These are phyloP conservation scores for Nemania bipapillata DNA, from an alignment of 2,329 filamentous ascomycete species.

Conservation along the genomic window DNA sequence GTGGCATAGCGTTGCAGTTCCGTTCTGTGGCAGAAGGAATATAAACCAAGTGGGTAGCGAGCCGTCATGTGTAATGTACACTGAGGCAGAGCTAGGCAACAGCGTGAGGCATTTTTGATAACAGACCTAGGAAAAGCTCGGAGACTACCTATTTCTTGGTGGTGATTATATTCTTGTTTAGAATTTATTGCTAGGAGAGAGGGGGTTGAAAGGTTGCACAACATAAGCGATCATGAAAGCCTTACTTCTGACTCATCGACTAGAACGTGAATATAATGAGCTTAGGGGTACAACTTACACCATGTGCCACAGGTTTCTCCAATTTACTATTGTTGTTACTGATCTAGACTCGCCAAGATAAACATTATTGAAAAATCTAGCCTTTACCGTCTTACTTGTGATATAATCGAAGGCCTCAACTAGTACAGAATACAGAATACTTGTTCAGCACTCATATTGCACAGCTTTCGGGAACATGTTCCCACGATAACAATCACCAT, in stretches of 20 bases:
- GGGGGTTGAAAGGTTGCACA: not conserved
- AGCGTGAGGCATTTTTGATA: not conserved
- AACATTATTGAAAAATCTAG: not conserved
- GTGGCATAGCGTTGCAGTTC: no score
- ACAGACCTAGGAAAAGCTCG: no score
- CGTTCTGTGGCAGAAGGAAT: not conserved
- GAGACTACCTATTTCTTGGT: no score
- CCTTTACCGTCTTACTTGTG: not conserved
- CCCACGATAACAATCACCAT: not conserved
- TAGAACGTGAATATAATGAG: not conserved
- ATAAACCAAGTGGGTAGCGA: not conserved
- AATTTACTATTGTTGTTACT: not conserved
- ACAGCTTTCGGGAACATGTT: not conserved
- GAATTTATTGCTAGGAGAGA: not conserved
- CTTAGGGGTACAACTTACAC: not conserved
- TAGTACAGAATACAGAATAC: not conserved
- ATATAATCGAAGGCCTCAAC: no score
- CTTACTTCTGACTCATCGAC: not conserved
- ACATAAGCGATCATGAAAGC: not conserved
- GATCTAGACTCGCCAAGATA: not conserved
- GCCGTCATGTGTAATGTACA: not conserved
- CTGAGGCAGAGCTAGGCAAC: not conserved
- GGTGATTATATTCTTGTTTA: no score
- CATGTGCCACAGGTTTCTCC: not conserved
- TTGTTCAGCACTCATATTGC: not conserved